Evolutionary conservation across 805 yeast species (phyloP), one percentile per base, ranked within the genome.

Genomic region (Saccharomycopsis synnaedendra): DNA sequence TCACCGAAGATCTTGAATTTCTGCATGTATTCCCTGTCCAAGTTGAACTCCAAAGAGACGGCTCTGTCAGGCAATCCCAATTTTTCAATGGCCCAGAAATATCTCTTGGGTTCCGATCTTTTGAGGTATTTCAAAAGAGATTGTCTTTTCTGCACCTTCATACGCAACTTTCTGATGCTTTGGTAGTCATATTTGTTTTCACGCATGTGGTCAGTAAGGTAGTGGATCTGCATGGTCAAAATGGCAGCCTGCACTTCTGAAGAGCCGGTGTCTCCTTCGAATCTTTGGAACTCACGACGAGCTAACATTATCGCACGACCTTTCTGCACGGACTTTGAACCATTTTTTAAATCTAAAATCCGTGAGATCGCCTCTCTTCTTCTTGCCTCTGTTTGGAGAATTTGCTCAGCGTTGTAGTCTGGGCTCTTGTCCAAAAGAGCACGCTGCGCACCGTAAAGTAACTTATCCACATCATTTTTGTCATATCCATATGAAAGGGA

Each of bases 231-330:
- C 43, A 86, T 81, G 0, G 97, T 87, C 67, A 82, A 67, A 31
- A 85, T 74, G 3, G 97, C 97, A 2, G 97, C 96, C 65, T 89
- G 97, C 30, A 89, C 96, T 66, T 90, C 97, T 46, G 95, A 79
- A 1, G 96, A 85, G 3, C 95, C 97, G 1, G 96, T 85, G 62
- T 93, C 97, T 46, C 95, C 96, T 42, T 80, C 87, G 54, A 74
- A 72, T 58, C 95, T 73, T 56, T 78, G 80, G 64, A 90, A 89
- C 66, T 90, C 97, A 56, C 74, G 66, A 44, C 78, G 71, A 1
- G 97, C 96, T 42, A 82, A 62, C 42, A 66, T 65, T 2, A 77
- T 68, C 32, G 86, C 83, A 55, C 76, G 61, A 54, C 76, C 75
- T 57, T 72, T 68, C 49, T 70, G 69, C 54, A 85, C 88, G 19